Evolutionary conservation across 164 flowering plant genomes (phyloP).

Genomic region (Malania oleifera): DNA sequence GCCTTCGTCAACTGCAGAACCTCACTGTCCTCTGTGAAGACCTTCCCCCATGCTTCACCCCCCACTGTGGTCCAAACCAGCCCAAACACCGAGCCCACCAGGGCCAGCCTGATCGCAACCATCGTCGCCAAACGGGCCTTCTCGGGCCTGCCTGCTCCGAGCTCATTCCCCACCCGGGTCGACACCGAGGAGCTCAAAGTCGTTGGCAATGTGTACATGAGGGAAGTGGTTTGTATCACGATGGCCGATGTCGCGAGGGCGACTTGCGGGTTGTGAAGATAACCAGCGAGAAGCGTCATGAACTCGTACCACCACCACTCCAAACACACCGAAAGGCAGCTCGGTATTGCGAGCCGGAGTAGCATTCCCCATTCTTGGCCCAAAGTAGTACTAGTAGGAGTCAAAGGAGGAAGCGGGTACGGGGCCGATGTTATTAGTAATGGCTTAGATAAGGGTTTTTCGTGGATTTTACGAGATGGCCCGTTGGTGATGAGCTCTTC

Average conservation of each 20-base stretch:
- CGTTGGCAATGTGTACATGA: conserved; percentile 76
- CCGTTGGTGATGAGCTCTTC: no score
- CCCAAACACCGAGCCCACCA: conserved; percentile 42
- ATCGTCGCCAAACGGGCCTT: conserved; percentile 55
- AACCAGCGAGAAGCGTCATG: conserved; percentile 82
- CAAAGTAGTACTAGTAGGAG: conserved; percentile 3
- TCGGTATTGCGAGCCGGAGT: conserved; percentile 52
- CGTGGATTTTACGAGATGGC: no score
- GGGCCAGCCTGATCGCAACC: conserved; percentile 43
- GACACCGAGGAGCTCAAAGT: conserved; percentile 70
- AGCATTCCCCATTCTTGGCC: conserved; percentile 58
- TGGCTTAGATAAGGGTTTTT: no score
- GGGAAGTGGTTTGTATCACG: conserved; percentile 90
- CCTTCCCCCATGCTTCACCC: conserved; percentile 54
- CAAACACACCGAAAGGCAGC: conserved; percentile 76
- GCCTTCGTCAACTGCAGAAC: conserved; percentile 49
- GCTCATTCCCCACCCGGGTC: conserved; percentile 78
- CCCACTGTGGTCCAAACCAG: conserved; percentile 56
- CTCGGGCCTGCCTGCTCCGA: conserved; percentile 65
- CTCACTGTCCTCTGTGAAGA: conserved; percentile 65
- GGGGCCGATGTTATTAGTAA: no score
- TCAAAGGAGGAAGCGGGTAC: neutral
- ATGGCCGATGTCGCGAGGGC: conserved; percentile 75
- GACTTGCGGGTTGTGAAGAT: conserved; percentile 49
- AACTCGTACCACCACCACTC: conserved; percentile 99